Percentiles rank a stretch among this genome's conserved stretches.
These are phyloP conservation scores for Puya raimondii DNA, from an alignment of 176 grass and related monocot species.

Conservation along the genomic window DNA sequence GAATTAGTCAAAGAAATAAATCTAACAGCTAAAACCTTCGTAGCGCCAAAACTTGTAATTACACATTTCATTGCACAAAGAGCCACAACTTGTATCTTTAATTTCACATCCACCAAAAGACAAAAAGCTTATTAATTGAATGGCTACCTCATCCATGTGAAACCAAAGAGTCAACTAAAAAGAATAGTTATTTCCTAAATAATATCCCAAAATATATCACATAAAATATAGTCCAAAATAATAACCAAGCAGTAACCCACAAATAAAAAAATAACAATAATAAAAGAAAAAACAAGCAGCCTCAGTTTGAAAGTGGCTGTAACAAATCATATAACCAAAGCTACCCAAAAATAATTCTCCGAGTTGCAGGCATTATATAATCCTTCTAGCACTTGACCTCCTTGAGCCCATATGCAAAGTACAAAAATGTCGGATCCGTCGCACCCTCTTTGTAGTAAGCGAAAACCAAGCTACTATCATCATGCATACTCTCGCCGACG, in stretches of 20 bases:
- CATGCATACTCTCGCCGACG: slow-evolving; percentile 91
- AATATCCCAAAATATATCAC: neutral
- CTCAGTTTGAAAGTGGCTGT: neutral
- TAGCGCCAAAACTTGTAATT: too few relatives aligned
- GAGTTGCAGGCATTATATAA: neutral
- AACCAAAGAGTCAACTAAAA: neutral
- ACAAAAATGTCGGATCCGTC: slow-evolving; percentile 67
- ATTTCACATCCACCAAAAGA: too few relatives aligned
- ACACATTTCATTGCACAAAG: too few relatives aligned
- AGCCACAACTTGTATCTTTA: too few relatives aligned
- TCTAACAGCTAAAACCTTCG: too few relatives aligned
- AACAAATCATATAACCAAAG: neutral
- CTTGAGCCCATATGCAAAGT: slow-evolving; percentile 60
- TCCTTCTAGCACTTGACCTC: slow-evolving; percentile 77
- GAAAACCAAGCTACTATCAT: slow-evolving; percentile 53
- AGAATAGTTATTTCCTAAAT: neutral
- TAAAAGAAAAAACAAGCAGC: neutral
- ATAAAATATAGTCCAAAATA: neutral
- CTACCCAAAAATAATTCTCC: neutral
- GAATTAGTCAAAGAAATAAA: too few relatives aligned
- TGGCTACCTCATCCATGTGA: neutral
- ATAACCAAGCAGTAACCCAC: neutral
- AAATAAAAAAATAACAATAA: neutral
- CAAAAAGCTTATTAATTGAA: too few relatives aligned
- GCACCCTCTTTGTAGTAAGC: slow-evolving; percentile 88